A percentile compares a stretch with the other conserved stretches of the same genome.
phyloP scores from a whole-genome alignment of 2,329 filamentous ascomycete species.

The Paecilomyces sp. region DNA sequence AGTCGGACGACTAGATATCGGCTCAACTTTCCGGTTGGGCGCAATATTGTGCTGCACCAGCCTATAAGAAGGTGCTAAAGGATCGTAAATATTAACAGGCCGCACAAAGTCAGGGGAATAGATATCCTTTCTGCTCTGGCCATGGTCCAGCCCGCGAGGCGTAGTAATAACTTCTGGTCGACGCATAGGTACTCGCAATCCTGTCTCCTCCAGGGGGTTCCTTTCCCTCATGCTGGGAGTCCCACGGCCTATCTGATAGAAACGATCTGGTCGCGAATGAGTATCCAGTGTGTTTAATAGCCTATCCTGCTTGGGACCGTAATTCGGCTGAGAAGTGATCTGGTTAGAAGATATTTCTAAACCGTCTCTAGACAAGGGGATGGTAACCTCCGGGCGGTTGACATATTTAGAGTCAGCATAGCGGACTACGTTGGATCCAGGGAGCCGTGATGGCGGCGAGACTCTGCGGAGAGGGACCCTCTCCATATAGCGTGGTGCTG shows the following conservation, averaged over 20 bases:
- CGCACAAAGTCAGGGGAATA: conserved; percentile 28
- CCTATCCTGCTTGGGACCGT: neutral
- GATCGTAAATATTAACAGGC: conserved; percentile 21
- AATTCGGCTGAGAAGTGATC: neutral
- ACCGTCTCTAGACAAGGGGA: neutral
- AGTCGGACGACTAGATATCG: neutral
- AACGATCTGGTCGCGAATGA: neutral
- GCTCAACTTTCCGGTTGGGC: conserved; percentile 5
- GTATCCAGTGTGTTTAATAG: neutral
- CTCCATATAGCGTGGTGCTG: conserved; percentile 12
- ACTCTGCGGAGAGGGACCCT: conserved; percentile 7
- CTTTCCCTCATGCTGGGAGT: neutral
- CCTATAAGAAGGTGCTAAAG: conserved; percentile 11
- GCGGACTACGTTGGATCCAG: conserved; percentile 9
- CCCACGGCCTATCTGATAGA: neutral
- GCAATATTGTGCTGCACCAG: conserved; percentile 9
- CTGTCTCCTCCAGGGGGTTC: neutral
- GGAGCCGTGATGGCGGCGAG: conserved; percentile 7
- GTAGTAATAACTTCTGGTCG: conserved; percentile 1
- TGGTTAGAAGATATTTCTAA: neutral
- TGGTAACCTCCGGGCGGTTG: neutral
- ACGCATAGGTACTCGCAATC: neutral
- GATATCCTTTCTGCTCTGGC: conserved; percentile 12
- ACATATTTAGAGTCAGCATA: neutral
- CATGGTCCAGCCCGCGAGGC: conserved; percentile 4